Base-by-base conservation (phyloP, 1,284 basidiomycete genomes). In the Ustilago trichophora region DNA sequence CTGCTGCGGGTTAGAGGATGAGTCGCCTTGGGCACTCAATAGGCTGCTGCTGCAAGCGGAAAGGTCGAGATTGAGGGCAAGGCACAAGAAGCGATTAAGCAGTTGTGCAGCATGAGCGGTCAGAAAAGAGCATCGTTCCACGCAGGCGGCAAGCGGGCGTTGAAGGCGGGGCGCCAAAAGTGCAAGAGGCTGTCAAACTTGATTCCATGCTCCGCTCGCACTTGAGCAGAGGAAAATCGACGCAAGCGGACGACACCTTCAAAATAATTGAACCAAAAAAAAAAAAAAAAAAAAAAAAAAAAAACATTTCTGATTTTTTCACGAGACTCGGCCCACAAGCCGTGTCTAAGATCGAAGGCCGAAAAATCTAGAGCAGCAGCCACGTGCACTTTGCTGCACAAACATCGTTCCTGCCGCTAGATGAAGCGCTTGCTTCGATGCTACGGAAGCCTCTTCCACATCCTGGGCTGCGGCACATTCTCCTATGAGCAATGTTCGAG, bases 41-140 rank as follows among this genome's bases (percentile, higher is more conserved):
- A 26, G 6, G 3, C 16, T 32, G 5, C 31, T 24, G 45, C 53
- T 56, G 53, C 53, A 56, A 56, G 54, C 46, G 54, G 54, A 49
- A 32, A 18, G 16, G n/a, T 16, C 21, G 37, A 15, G n/a, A n/a
- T 26, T 29, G 7, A 7, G 27, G 27, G 13, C 27, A 13, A 29
- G 21, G 36, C 36, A 24, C 36, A 37, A 4, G 5, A 37, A 37
- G 26, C 41, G 4, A 12, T 13, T 13, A 29, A 13, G n/a, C n/a
- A n/a, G n/a, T n/a, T n/a, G n/a, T n/a, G n/a, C n/a, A n/a, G n/a
- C n/a, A n/a, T n/a, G n/a, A n/a, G n/a, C n/a, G n/a, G n/a, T n/a
- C n/a, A n/a, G n/a, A n/a, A n/a, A n/a, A n/a, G n/a, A n/a, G n/a
- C n/a, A n/a, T n/a, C n/a, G n/a, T n/a, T n/a, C n/a, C n/a, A n/a